A percentile compares a stretch with the other conserved stretches of the same genome.
Conservation (phyloP, 2,329 filamentous ascomycete species). For the Colletotrichum phormii region DNA sequence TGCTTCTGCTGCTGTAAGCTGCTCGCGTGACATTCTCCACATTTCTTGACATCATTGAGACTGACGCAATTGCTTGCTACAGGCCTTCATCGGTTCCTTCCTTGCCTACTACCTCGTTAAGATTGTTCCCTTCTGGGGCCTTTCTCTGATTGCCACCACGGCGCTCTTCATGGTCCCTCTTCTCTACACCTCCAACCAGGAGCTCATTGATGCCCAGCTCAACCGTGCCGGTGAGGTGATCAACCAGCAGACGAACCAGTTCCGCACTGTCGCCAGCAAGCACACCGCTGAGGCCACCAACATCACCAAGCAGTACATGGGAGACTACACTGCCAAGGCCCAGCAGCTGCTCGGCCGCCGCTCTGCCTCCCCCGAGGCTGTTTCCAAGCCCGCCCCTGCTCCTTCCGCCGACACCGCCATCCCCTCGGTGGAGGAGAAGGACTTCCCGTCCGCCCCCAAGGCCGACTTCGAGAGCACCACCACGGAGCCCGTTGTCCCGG, state of each 20-base stretch:
- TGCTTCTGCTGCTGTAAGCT: conserved; percentile 68
- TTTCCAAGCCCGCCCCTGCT: conserved; percentile 49
- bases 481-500: conserved; percentile 41
- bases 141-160: conserved; percentile 70
- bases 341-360: conserved; percentile 70
- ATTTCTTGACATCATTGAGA: conserved; percentile 22
- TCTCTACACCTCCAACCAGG: conserved; percentile 75
- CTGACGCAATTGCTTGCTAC: conserved; percentile 2
- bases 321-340: conserved; percentile 76
- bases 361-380: conserved; percentile 54
- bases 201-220: conserved; percentile 74
- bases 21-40: conserved; percentile 23
- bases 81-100: conserved; percentile 72
- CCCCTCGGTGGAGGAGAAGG: conserved; percentile 39
- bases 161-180: conserved; percentile 72
- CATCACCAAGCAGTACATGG: conserved; percentile 75
- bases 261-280: conserved; percentile 71
- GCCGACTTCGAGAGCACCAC: conserved; percentile 26
- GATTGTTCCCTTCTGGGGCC: conserved; percentile 77
- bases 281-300: conserved; percentile 72
- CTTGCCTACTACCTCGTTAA: conserved; percentile 77
- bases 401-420: conserved; percentile 34
- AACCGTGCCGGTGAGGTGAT: conserved; percentile 68
- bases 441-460: conserved; percentile 40
- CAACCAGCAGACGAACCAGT: conserved; percentile 72